Base-by-base conservation (phyloP, 306 rosid species). In the Abrus pulchellus region DNA sequence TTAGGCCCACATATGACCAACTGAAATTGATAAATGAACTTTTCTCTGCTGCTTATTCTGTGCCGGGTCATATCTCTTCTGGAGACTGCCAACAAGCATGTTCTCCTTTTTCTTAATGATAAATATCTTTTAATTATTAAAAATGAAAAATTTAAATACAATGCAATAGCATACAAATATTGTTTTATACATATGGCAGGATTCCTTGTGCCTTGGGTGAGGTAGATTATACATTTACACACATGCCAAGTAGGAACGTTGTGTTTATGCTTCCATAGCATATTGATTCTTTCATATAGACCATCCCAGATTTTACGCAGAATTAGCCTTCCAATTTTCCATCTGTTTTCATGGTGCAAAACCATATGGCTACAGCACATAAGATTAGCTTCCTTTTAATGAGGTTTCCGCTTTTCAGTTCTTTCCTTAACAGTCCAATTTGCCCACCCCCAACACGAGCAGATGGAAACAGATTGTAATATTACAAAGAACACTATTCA, bases 311-410 rank as follows among this genome's bases (percentile, higher is more conserved):
- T 12, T 30, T 12, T 68, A 68, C 29, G 29, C 43, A 48, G 30
- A 30, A 29, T 12, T 4, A 54, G 34, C 12, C 44, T 3, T 47
- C n/a, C 43, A 68, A 68, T 14, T 69, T 69, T 69, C 45, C 60
- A 28, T 13, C 41, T 32, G 45, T 48, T 40, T 68, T 9, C 1
- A 2, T 5, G 10, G 34, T 20, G 33, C 20, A 55, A 55, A 28
- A 55, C 32, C 60, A 54, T 54, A 54, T 54, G 3, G 74, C 28
- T 49, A 70, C 32, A 32, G 40, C 40, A 69, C 59, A 47, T 5
- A 68, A 43, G 56, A 45, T 6, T 69, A 69, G 45, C 32, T 69
- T 32, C 60, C 61, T 70, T 69, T 13, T 32, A 50, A 32, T 50
- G 45, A 30, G 50, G 52, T 33, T 70, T 41, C n/a, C 40, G 49